phyloP scores from a whole-genome alignment of 352 stramenopile species.

The Elongisporangium anandrum region DNA sequence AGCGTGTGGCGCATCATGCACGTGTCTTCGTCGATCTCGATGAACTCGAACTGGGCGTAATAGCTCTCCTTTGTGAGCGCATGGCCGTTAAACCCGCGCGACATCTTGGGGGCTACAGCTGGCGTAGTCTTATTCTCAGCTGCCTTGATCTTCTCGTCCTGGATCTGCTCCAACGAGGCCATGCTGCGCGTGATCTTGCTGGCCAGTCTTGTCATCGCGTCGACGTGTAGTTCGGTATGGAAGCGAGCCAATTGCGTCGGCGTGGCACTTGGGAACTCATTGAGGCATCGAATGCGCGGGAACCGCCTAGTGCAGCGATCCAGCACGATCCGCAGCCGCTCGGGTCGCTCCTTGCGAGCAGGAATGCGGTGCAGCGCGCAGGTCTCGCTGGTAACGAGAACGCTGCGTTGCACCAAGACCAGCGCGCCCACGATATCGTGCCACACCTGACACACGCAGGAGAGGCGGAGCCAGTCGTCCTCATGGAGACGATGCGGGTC shows the following conservation, averaged over 20 bases:
- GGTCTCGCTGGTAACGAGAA: constrained; percentile 46
- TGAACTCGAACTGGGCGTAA: constrained; percentile 57
- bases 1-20: constrained; percentile 68
- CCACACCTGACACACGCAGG: constrained; percentile 29
- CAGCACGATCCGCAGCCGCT: constrained; percentile 46
- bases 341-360: constrained; percentile 35
- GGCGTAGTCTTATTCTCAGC: neutral
- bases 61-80: constrained; percentile 28
- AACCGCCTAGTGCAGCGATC: constrained; percentile 24
- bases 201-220: constrained; percentile 41
- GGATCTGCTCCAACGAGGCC: constrained; percentile 34
- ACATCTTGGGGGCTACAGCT: constrained; percentile 2
- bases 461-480: constrained; percentile 10
- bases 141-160: constrained; percentile 3
- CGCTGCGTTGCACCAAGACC: constrained; percentile 19
- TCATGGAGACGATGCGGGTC: constrained; percentile 12
- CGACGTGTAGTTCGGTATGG: constrained; percentile 50
- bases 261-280: constrained; percentile 25
- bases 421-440: constrained; percentile 14
- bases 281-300: constrained; percentile 21
- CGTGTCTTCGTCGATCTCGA: constrained; percentile 68
- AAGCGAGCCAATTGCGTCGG: constrained; percentile 49
- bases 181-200: constrained; percentile 63
- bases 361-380: constrained; percentile 46
- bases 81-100: constrained; percentile 12